Percentiles rank a stretch among this genome's conserved stretches.
Evolutionary conservation across 805 yeast species (phyloP).

Genomic region (Metschnikowia cubensis): DNA sequence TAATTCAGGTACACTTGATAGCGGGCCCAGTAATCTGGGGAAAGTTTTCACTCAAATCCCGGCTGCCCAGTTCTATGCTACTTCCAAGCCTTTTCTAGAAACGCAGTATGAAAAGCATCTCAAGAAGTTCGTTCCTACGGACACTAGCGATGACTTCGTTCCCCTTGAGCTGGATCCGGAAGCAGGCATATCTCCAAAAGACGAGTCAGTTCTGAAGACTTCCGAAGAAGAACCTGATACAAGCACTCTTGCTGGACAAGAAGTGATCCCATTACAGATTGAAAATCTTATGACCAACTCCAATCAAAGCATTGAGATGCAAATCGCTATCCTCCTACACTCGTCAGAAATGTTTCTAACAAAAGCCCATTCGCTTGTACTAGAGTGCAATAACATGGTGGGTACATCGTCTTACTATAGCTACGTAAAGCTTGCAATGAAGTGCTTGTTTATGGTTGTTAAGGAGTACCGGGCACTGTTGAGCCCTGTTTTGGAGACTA

Average conservation of each 20-base stretch:
- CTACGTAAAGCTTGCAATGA: constrained; percentile 13
- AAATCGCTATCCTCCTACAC: constrained; percentile 9
- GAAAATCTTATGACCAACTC: constrained; percentile 1
- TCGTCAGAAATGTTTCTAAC: constrained; percentile 10
- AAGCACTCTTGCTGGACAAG: neutral
- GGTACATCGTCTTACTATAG: constrained; percentile 13
- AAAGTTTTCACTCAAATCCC: constrained; percentile 1
- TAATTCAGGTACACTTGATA: neutral
- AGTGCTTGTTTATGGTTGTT: constrained; percentile 19
- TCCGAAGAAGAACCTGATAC: neutral
- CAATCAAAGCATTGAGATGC: constrained; percentile 4
- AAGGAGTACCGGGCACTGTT: constrained; percentile 26
- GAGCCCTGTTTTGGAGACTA: constrained; percentile 29
- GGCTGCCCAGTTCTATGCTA: constrained; percentile 12
- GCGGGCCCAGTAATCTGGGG: neutral
- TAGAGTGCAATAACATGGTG: constrained; percentile 10
- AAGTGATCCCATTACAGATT: neutral
- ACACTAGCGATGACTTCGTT: constrained; percentile 9
- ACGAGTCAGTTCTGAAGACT: neutral
- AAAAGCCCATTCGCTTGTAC: constrained; percentile 14
- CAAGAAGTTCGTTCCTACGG: constrained; percentile 10
- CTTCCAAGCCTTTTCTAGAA: constrained; percentile 14
- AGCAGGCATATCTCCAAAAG: neutral
- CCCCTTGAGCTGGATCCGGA: constrained; percentile 13
- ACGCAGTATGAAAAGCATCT: constrained; percentile 16